A percentile compares a stretch with the other conserved stretches of the same genome.
phyloP scores from a whole-genome alignment of 148 eudicot genomes.

The Rhododendron griersonianum region DNA sequence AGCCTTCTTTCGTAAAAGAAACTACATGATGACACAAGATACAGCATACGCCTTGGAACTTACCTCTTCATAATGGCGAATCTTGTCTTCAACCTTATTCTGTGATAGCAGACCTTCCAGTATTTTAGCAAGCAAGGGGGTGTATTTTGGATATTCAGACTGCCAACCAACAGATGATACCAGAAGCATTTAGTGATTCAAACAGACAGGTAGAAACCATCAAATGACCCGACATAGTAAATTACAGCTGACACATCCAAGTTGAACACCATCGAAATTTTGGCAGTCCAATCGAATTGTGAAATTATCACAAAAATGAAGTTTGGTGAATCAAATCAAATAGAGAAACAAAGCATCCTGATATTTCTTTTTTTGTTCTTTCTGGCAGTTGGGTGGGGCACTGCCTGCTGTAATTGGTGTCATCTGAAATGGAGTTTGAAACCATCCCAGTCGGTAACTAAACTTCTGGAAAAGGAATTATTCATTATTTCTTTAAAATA shows the following conservation, averaged over 20 bases:
- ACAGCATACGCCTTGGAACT: background rate
- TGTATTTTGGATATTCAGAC: constrained; percentile 82
- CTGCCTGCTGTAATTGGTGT: background rate
- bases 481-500: background rate
- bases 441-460: background rate
- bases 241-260: constrained; percentile 1
- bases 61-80: constrained; percentile 70
- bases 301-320: background rate
- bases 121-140: constrained; percentile 89
- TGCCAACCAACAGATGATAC: constrained; percentile 35
- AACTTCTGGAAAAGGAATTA: background rate
- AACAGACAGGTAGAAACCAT: background rate
- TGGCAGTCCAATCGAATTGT: background rate
- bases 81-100: constrained; percentile 51
- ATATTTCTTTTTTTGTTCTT: background rate
- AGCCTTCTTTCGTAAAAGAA: background rate
- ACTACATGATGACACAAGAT: background rate
- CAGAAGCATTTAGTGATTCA: constrained; percentile 7
- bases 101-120: constrained; percentile 70
- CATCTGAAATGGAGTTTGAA: background rate
- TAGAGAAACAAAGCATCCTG: background rate
- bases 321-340: background rate
- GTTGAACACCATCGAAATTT: background rate
- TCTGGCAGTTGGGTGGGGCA: background rate
- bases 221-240: background rate